Base-by-base conservation (phyloP, 1,139 yeast species). In the Protomyces inundatus region DNA sequence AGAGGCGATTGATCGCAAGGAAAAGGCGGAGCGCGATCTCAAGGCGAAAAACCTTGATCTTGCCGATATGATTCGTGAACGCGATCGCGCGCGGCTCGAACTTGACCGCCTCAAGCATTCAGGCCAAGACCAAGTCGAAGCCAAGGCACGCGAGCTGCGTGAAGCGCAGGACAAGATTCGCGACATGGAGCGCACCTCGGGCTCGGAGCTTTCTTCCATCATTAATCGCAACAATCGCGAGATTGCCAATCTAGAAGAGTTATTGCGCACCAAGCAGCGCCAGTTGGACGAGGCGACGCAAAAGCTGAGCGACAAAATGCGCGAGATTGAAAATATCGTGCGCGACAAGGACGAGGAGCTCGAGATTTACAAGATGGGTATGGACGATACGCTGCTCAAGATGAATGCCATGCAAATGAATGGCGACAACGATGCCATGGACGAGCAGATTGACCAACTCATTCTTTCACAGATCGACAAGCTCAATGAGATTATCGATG, bases 71-170 rank as follows among this genome's bases (percentile, higher is more conserved):
- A 90, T 90, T 66, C 82, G 95, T 67, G 97, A 90, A 73, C 84
- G 97, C 68, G 97, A 90, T 72, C 81, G 96, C 66, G 95, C 96
- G 0, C 82, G 95, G 72, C 80, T 89, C 69, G 97, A 90, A 66
- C 77, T 89, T 62, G 97, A 90, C 70, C 82, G 90, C 70, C 75
- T 83, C 32, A 84, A 82, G 70, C 91, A 88, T 14, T 77, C 82
- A 39, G 86, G 85, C 69, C 86, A 83, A 66, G 84, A 80, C 69
- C 89, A 86, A 69, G 81, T 85, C 68, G 93, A 87, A 70, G 81
- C 78, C 67, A 77, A 88, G 52, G 85, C 85, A 70, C 78, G 90
- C 1, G 87, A 87, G 71, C 74, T 88, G 54, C 80, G 90, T 67
- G 84, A 85, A 66, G 76, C 86, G 65, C 83, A 83, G 66, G 81